Conservation (phyloP, 805 yeast genomes). For the Candida chilensis region DNA sequence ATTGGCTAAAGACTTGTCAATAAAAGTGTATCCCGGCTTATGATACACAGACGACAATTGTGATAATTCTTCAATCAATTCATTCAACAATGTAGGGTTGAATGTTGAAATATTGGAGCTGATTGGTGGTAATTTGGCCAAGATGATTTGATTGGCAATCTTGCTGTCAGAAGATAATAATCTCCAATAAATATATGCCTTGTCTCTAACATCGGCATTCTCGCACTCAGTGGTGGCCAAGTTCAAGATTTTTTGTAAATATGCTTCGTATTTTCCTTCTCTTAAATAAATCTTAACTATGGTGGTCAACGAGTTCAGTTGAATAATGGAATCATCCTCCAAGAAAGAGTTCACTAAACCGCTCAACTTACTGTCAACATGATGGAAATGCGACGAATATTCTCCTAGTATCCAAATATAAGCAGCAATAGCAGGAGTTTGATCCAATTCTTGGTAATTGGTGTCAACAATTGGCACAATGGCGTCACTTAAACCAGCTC, state of each 20-base stretch:
- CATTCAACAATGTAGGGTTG: slow-evolving; percentile 58
- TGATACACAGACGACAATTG: slow-evolving; percentile 86
- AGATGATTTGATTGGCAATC: slow-evolving; percentile 42
- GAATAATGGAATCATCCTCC: slow-evolving; percentile 53
- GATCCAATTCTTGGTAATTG: slow-evolving; percentile 36
- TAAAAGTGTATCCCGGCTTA: slow-evolving; percentile 64
- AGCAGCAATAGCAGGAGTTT: slow-evolving; percentile 42
- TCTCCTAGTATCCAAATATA: slow-evolving; percentile 70
- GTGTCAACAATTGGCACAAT: slow-evolving; percentile 46
- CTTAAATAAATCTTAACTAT: slow-evolving; percentile 46
- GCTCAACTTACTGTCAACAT: slow-evolving; percentile 35
- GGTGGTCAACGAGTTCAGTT: slow-evolving; percentile 49
- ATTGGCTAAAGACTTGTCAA: slow-evolving; percentile 20
- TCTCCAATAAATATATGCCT: slow-evolving; percentile 77
- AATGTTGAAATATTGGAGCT: slow-evolving; percentile 65
- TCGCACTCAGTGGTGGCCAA: slow-evolving; percentile 56
- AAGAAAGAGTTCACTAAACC: slow-evolving; percentile 40
- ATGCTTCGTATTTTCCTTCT: slow-evolving; percentile 18
- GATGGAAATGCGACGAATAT: slow-evolving; percentile 52
- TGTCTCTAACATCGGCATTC: slow-evolving; percentile 72
- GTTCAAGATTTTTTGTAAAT: slow-evolving; percentile 52
- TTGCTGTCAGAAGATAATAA: slow-evolving; percentile 41
- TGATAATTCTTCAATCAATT: slow-evolving; percentile 66
- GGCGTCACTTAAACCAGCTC: slow-evolving; percentile 40
- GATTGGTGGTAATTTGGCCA: slow-evolving; percentile 61